These are phyloP conservation scores for Tetrapisispora fleetii DNA, from an alignment of 805 yeast genomes.

Conservation along the genomic window DNA sequence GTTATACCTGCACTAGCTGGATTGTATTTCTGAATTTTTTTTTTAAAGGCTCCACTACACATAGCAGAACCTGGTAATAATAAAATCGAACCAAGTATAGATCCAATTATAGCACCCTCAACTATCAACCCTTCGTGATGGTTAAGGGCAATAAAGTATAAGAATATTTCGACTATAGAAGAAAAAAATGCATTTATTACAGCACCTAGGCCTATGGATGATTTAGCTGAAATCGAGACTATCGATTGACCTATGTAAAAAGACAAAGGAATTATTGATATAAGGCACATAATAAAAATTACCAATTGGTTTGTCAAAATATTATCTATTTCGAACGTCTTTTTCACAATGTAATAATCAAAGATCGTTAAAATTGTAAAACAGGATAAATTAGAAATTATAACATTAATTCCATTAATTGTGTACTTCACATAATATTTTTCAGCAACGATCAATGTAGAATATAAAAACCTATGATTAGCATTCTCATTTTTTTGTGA, in stretches of 20 bases:
- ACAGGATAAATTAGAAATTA: slow-evolving; percentile 72
- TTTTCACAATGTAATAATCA: slow-evolving; percentile 59
- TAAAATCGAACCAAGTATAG: slow-evolving; percentile 83
- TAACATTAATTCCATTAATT: slow-evolving; percentile 89
- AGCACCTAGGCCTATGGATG: slow-evolving; percentile 98
- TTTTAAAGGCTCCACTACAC: slow-evolving; percentile 91
- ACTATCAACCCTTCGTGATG: slow-evolving; percentile 82
- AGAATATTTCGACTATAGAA: slow-evolving; percentile 83
- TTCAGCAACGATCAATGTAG: slow-evolving; percentile 39
- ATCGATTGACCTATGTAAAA: slow-evolving; percentile 98
- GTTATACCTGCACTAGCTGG: slow-evolving; percentile 96
- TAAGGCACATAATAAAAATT: slow-evolving; percentile 64
- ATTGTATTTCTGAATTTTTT: slow-evolving; percentile 91
- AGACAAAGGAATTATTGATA: slow-evolving; percentile 86
- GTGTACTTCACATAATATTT: slow-evolving; percentile 91
- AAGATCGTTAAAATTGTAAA: slow-evolving; percentile 74
- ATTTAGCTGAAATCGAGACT: slow-evolving; percentile 94
- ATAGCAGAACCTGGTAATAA: slow-evolving; percentile 88
- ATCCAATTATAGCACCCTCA: slow-evolving; percentile 93
- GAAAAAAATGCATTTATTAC: slow-evolving; percentile 96
- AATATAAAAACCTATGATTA: slow-evolving; percentile 44
- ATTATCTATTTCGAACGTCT: slow-evolving; percentile 31
- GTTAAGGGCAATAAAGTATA: slow-evolving; percentile 81
- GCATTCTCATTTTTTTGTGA: neutral
- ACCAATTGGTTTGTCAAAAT: slow-evolving; percentile 45